Evolutionary conservation across 805 yeast species (phyloP), one percentile per base, ranked within the genome.

Genomic region (Brettanomyces custersianus): DNA sequence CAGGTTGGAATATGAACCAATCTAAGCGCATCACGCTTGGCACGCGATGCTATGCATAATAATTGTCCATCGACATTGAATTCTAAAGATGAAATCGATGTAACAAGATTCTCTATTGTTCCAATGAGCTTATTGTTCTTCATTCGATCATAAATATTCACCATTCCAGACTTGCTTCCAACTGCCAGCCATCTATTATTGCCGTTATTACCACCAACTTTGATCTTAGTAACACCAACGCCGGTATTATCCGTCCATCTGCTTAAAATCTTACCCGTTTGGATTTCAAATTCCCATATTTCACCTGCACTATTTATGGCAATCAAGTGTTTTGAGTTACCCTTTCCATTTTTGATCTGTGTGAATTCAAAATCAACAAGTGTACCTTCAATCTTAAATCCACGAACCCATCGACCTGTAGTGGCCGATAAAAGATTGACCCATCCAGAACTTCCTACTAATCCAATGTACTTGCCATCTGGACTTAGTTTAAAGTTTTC

Each of bases 31-130:
- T 92, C 97, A 48, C 80, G 77, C 62, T 79, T 77, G 4, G 80
- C 86, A 48, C 94, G 70, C 7, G 94, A 82, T 0, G 96, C 90
- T 43, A 88, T 70, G 48, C 86, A 81, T 43, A 92, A 62, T 13
- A 92, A 59, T 58, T 92, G 98, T 2, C 96, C 96, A 55, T 92
- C 97, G 20, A 72, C 74, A 20, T 85, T 74, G 52, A 92, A 90
- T 45, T 66, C 68, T 40, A 92, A 53, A 2, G 78, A 59, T 0
- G 94, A 78, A 33, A 92, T 75, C 4, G 90, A 65, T 0, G 95
- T 87, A 9, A 88, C 80, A 33, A 92, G 65, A 49, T 84, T 88
- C 41, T 83, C 94, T 11, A 90, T 63, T 0, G 74, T 66, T 25
- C 76, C 79, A 20, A 70, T 59, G 2, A 95, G 86, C 41, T 66